Evolutionary conservation across 202 grass and related monocot species (phyloP).

Genomic region (Zizania palustris): DNA sequence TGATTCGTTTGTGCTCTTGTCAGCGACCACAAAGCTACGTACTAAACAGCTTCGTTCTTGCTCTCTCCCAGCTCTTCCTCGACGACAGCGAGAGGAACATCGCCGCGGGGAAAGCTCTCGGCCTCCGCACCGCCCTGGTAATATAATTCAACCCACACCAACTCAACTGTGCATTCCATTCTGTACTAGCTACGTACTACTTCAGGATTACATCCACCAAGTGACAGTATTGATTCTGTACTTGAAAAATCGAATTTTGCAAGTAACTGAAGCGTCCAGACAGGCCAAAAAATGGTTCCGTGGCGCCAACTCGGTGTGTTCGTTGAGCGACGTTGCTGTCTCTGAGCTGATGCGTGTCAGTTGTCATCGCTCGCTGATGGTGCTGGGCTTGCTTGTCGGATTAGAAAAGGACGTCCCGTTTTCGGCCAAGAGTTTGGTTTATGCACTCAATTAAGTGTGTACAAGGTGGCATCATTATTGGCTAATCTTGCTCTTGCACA

Average conservation of each 20-base stretch:
- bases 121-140: constrained; percentile 87
- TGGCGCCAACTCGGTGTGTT: neutral
- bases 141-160: constrained; percentile 36
- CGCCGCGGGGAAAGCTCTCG: constrained; percentile 71
- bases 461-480: neutral
- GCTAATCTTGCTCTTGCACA: constrained; percentile 1
- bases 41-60: neutral
- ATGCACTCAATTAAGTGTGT: neutral
- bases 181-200: neutral
- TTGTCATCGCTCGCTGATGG: too few species aligned
- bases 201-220: too few species aligned
- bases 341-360: too few species aligned
- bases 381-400: neutral
- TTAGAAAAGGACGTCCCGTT: constrained; percentile 14
- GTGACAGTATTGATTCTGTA: too few species aligned
- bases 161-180: neutral
- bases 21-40: neutral
- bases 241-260: neutral
- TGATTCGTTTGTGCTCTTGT: neutral
- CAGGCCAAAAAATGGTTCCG: neutral
- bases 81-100: constrained; percentile 98
- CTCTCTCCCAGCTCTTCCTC: constrained; percentile 75
- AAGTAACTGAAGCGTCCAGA: too few species aligned
- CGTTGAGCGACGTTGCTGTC: constrained; percentile 1
- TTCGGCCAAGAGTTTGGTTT: neutral